These are phyloP conservation scores for Ophiocordyceps robertsii DNA, from an alignment of 2,329 filamentous ascomycete genomes.

Conservation along the genomic window DNA sequence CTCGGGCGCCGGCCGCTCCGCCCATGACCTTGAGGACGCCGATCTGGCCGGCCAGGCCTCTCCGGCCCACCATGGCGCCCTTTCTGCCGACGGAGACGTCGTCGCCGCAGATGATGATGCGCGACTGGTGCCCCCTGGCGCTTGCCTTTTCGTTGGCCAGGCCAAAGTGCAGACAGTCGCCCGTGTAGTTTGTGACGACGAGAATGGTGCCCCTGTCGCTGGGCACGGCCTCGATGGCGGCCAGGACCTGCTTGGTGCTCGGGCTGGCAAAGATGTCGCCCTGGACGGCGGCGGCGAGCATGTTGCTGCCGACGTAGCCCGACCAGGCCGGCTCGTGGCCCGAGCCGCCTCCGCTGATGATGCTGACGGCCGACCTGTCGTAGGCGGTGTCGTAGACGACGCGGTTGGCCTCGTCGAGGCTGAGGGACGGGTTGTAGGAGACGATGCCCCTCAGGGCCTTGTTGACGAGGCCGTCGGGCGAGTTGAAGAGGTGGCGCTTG, in stretches of 20 bases:
- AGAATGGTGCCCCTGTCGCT: slow-evolving; percentile 42
- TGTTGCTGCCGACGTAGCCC: slow-evolving; percentile 48
- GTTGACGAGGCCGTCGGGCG: slow-evolving; percentile 37
- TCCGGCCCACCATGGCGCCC: slow-evolving; percentile 43
- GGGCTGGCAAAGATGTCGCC: slow-evolving; percentile 53
- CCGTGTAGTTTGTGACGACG: slow-evolving; percentile 52
- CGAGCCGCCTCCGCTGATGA: slow-evolving; percentile 42
- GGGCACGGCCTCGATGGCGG: slow-evolving; percentile 41
- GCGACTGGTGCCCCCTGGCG: slow-evolving; percentile 37
- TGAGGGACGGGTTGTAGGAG: slow-evolving; percentile 37
- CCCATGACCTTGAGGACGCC: slow-evolving; percentile 45
- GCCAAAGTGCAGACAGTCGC: slow-evolving; percentile 49
- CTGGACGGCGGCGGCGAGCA: slow-evolving; percentile 46
- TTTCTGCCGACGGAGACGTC: slow-evolving; percentile 50
- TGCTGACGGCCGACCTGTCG: slow-evolving; percentile 29
- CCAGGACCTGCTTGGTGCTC: slow-evolving; percentile 48
- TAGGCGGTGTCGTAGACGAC: slow-evolving; percentile 36
- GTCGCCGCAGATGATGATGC: slow-evolving; percentile 49
- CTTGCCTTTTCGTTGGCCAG: slow-evolving; percentile 44
- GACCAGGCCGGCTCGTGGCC: slow-evolving; percentile 50
- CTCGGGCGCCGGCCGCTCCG: slow-evolving; percentile 32
- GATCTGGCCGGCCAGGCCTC: slow-evolving; percentile 49
- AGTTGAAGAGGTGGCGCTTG: slow-evolving; percentile 37
- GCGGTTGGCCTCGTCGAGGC: slow-evolving; percentile 34
- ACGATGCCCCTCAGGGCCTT: slow-evolving; percentile 37